A percentile compares a stretch with the other conserved stretches of the same genome.
Conservation (phyloP, 371 early-diverging fungal genomes). For the Umbelopsis sp. region DNA sequence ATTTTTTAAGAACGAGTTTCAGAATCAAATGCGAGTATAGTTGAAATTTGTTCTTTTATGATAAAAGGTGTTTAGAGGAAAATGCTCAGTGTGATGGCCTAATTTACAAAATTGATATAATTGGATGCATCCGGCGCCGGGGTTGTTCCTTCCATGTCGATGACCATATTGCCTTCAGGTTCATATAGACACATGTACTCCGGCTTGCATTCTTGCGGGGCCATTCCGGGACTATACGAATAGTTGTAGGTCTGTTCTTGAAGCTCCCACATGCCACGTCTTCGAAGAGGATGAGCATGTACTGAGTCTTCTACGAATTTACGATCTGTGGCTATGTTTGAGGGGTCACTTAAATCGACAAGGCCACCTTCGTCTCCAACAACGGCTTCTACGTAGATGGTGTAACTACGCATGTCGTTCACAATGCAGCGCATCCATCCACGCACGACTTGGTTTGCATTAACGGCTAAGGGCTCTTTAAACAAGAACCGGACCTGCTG, state of each 20-base stretch:
- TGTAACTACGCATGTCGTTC: constrained; percentile 92
- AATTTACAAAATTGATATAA: constrained; percentile 7
- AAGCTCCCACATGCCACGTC: constrained; percentile 84
- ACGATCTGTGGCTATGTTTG: constrained; percentile 23
- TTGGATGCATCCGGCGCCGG: not conserved
- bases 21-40: not conserved
- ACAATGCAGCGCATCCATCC: constrained; percentile 89
- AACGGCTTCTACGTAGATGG: constrained; percentile 72
- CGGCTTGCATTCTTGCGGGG: constrained; percentile 58
- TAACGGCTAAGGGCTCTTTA: constrained; percentile 94
- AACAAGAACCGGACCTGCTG: constrained; percentile 96
- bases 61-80: not conserved
- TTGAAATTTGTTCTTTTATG: not conserved
- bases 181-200: constrained; percentile 78
- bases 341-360: constrained; percentile 29
- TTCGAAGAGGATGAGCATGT: constrained; percentile 36
- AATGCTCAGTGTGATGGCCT: not conserved
- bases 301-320: constrained; percentile 24
- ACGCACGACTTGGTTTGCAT: constrained; percentile 81
- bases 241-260: constrained; percentile 95
- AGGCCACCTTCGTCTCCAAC: constrained; percentile 37
- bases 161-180: constrained; percentile 47
- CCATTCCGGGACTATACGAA: constrained; percentile 61
- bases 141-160: constrained; percentile 14
- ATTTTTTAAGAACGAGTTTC: not conserved